Base-by-base conservation (phyloP, 495 filamentous ascomycete genomes). In the Aspergillus ostianus region DNA sequence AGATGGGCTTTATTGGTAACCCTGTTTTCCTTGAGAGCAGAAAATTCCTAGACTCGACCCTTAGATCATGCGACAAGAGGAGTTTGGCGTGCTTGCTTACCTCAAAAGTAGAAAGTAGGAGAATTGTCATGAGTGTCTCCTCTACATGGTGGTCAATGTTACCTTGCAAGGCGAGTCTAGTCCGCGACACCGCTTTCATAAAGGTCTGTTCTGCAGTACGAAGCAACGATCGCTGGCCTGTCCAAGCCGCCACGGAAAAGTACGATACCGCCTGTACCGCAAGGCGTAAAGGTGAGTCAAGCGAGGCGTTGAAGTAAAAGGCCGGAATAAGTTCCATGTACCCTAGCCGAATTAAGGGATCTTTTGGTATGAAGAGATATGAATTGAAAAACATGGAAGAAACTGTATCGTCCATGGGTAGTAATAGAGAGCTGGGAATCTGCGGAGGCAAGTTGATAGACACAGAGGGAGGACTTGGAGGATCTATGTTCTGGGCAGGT, bases 21-120 rank as follows among this genome's bases (percentile, higher is more conserved):
- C 29, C 61, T 54, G 21, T 59, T 64, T 18, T 74, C 66, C 53
- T 67, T 69, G 7, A 72, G 59, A 1, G 71, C 66, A 10, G 58
- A 55, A 20, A 76, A 71, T 61, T 74, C 70, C 73, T 76, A 26
- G 7, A 17, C 51, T 9, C 64, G 36, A 10, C 45, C n/a, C 23
- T 47, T 21, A 59, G 19, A 46, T 29, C 0, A 29, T 23, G 10
- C 29, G 19, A 27, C 3, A 23, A 23, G 23, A 17, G 20, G 23
- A 15, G 17, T 20, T 45, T 17, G 18, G 17, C 26, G 50, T 49
- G 21, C 12, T n/a, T 4, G 70, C 73, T 46, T 62, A 87, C 84
- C 79, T 90, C 86, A 57, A 84, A 90, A n/a, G 85, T 79, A 0
- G 82, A 84, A 47, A 89, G 71, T 27, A 88, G 64, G 45, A 90